Base-by-base conservation (phyloP, 2,329 filamentous ascomycete species). In the Cordyceps farinosa region DNA sequence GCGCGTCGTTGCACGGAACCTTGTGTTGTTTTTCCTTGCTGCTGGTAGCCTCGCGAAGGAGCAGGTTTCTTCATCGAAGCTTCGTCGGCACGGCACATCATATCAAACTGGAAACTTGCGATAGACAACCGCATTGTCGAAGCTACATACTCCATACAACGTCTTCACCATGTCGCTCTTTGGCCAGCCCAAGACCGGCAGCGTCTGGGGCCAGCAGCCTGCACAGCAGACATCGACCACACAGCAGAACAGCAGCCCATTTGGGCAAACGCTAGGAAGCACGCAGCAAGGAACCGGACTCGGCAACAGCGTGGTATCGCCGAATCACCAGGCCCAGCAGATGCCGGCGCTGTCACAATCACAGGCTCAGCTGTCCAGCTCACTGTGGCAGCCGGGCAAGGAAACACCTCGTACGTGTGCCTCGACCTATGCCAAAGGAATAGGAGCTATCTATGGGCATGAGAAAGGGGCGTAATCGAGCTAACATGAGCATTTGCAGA, bases 351-450 rank as follows among this genome's bases (percentile, higher is more conserved):
- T 80, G 48, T 78, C 74, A 36, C 81, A 77, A 71, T 79, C 75
- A 54, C 80, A 76, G 74, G 80, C 77, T 60, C 75, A 82, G 66
- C 73, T 82, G 15, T 80, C 79, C 13, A 80, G 75, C 66, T 83
- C 82, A 9, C 71, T 83, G 68, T 84, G 82, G 81, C 81, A 83
- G 64, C 81, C 82, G 1, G 79, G 79, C 63, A 81, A 78, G 68
- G 79, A 80, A 50, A 78, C 79, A 29, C 79, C 78, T 58, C 79
- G 82, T 84, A 78, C 61, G 78, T 50, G 45, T 36, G 52, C 38
- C 36, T 8, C 30, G 30, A 5, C 2, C 47, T n/a, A 40, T 17
- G 4, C 27, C 53, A 30, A 44, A 34, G 27, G 13, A 32, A 22
- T 30, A 9, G 4, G 13, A 30, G n/a, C 11, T 32, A 13, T 9